Evolutionary conservation across 208 protist genomes (phyloP).

Genomic region (Acanthamoeba culbertsoni): DNA sequence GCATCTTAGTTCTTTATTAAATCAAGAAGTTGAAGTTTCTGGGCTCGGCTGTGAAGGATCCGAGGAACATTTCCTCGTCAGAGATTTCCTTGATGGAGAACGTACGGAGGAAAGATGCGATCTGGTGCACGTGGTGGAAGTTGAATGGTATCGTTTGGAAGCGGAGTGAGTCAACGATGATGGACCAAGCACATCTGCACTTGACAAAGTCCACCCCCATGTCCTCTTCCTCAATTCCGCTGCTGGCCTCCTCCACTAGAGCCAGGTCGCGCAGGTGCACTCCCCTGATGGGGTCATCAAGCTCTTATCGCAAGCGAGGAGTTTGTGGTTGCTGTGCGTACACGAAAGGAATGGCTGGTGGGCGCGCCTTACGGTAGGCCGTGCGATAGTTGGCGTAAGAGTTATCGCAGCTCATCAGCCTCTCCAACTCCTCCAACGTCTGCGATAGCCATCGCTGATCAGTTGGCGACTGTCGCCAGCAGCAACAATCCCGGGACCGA

Average conservation of each 20-base stretch:
- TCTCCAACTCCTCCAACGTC: conserved; percentile 28
- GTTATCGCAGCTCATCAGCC: conserved; percentile 16
- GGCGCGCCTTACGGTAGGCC: neutral
- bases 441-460: neutral
- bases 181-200: neutral
- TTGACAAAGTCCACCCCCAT: neutral
- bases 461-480: too few relatives aligned
- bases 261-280: conserved; percentile 30
- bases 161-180: neutral
- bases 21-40: neutral
- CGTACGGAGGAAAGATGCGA: neutral
- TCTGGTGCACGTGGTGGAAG: conserved; percentile 50
- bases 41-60: neutral
- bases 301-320: neutral
- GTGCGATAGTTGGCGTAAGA: conserved; percentile 15
- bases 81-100: neutral
- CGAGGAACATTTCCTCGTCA: neutral
- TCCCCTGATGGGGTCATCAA: neutral
- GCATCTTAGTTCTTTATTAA: neutral
- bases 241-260: neutral
- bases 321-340: neutral
- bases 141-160: neutral
- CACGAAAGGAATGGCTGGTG: conserved; percentile 18
- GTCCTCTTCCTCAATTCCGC: neutral
- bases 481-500: neutral